phyloP scores from a whole-genome alignment of 169 alveolate genomes.

The Ichthyophthirius multifiliis region DNA sequence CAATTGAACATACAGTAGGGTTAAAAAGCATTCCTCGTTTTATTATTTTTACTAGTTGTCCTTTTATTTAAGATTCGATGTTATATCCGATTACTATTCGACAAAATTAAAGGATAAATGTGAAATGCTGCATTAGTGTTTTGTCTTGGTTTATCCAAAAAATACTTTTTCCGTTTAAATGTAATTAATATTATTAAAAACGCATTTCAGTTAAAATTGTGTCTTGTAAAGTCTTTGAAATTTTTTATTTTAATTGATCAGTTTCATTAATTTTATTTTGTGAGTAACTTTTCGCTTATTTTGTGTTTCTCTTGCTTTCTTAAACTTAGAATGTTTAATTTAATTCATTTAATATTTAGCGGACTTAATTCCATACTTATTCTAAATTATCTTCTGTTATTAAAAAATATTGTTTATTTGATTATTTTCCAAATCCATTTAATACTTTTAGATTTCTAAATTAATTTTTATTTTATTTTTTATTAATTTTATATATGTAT shows the following conservation, averaged over 20 bases:
- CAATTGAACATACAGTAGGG: constrained; percentile 72
- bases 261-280: too few species aligned
- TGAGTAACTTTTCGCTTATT: too few species aligned
- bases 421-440: background rate
- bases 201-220: too few species aligned
- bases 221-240: too few species aligned
- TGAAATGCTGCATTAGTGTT: background rate
- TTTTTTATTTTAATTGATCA: too few species aligned
- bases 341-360: background rate
- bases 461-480: too few species aligned
- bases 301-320: too few species aligned
- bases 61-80: background rate
- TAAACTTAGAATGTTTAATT: background rate
- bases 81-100: background rate
- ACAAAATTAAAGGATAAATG: background rate
- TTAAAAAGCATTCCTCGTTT: constrained; percentile 1
- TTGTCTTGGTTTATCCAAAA: background rate
- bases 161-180: background rate
- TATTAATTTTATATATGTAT: too few species aligned
- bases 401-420: background rate
- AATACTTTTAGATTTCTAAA: too few species aligned
- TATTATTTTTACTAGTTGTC: background rate
- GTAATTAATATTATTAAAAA: background rate
- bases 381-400: background rate
- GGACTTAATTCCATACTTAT: background rate